Percentiles rank a stretch among this genome's conserved stretches.
Conservation (phyloP, 345 rosid species). For the Lepidium aucheri region DNA sequence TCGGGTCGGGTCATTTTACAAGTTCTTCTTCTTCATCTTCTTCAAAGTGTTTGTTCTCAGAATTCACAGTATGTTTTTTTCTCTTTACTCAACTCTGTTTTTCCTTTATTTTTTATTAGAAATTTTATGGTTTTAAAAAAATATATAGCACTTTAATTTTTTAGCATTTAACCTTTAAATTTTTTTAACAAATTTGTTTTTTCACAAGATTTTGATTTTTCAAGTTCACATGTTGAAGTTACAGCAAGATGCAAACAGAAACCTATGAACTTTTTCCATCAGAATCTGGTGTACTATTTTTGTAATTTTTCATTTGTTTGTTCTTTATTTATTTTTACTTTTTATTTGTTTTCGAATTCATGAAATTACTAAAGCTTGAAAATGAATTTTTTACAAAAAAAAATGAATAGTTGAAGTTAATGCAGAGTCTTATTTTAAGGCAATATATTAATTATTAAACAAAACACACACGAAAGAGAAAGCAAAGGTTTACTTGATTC, state of each 20-base stretch:
- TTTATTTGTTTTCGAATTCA: background rate
- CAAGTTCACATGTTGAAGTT: constrained; percentile 28
- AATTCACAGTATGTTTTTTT: constrained; percentile 18
- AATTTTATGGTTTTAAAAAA: too few species aligned
- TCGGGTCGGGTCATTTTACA: background rate
- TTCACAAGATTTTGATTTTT: background rate
- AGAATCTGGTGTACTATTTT: constrained; percentile 5
- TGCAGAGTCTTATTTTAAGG: background rate
- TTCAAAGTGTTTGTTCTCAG: constrained; percentile 22
- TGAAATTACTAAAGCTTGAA: background rate
- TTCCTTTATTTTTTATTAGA: background rate
- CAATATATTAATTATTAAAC: background rate
- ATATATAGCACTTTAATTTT: too few species aligned
- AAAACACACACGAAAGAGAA: background rate
- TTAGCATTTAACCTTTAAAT: too few species aligned
- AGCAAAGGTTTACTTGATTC: constrained; percentile 6
- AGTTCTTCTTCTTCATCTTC: constrained; percentile 14
- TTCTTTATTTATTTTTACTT: background rate
- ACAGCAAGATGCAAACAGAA: background rate
- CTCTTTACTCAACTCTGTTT: constrained; percentile 17
- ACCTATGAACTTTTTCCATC: constrained; percentile 15
- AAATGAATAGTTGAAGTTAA: background rate
- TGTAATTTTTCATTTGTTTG: background rate
- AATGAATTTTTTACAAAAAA: background rate
- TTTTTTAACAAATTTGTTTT: background rate